Percentiles rank a stretch among this genome's conserved stretches.
These are phyloP conservation scores for Nepenthes gracilis DNA, from an alignment of 148 eudicot species.

Conservation along the genomic window DNA sequence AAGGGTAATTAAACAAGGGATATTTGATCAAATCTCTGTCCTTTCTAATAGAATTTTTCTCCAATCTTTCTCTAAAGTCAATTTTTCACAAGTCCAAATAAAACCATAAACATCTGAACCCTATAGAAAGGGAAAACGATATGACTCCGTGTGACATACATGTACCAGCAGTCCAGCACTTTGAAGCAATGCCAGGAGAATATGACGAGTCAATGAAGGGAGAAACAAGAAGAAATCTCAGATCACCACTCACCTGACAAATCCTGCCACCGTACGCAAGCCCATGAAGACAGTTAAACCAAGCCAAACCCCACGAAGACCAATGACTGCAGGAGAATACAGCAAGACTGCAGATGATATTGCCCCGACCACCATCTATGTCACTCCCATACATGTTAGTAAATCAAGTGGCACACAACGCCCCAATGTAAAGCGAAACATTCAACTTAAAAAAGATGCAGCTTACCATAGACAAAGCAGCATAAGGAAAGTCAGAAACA, in stretches of 20 bases:
- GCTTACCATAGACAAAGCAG: conserved; percentile 78
- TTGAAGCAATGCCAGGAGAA: neutral
- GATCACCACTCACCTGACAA: conserved; percentile 39
- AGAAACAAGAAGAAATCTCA: neutral
- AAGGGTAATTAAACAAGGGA: no score
- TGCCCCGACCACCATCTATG: conserved; percentile 67
- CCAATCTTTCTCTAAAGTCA: no score
- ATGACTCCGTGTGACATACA: no score
- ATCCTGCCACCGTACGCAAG: conserved; percentile 64
- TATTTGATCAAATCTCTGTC: no score
- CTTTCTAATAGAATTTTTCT: no score
- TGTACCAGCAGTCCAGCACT: no score
- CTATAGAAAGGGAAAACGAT: no score
- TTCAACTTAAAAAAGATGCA: neutral
- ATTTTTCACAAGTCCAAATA: no score
- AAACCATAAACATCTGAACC: no score
- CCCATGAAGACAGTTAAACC: conserved; percentile 85
- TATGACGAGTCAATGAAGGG: neutral
- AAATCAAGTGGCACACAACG: neutral
- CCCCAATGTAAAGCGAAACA: neutral
- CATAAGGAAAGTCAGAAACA: conserved; percentile 79
- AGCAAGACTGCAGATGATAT: conserved; percentile 62
- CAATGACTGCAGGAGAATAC: conserved; percentile 49
- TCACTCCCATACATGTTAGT: conserved; percentile 2
- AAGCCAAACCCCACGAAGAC: conserved; percentile 87